A percentile compares a stretch with the other conserved stretches of the same genome.
Evolutionary conservation across 73 alveolate genomes (phyloP).

Genomic region (Paramecium primaurelia): DNA sequence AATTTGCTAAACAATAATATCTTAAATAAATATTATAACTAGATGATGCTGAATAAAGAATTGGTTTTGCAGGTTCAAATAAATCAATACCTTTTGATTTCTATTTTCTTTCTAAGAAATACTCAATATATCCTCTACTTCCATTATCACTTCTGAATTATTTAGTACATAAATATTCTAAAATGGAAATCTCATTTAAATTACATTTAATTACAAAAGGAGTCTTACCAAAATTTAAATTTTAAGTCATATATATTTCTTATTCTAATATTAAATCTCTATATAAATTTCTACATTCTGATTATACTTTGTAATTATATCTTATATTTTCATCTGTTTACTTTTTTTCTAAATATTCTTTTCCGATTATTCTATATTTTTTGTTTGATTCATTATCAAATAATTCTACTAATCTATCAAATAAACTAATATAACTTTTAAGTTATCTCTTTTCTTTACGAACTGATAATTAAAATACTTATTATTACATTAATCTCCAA

Average conservation of each 20-base stretch:
- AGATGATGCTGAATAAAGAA: constrained; percentile 38
- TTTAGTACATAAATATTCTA: not conserved
- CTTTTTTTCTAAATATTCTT: not conserved
- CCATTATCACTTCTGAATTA: not conserved
- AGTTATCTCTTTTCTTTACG: not conserved
- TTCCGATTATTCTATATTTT: not conserved
- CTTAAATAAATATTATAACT: constrained; percentile 35
- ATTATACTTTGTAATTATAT: not conserved
- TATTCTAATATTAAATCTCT: not conserved
- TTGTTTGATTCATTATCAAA: not conserved
- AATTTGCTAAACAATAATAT: constrained; percentile 11
- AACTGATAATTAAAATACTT: constrained; percentile 1
- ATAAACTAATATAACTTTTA: not conserved
- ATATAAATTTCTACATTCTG: not conserved
- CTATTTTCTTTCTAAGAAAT: not conserved
- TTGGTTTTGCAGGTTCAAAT: not conserved
- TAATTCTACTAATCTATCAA: not conserved
- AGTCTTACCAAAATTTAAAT: not conserved
- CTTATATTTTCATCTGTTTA: not conserved
- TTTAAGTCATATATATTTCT: not conserved
- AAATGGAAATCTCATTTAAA: not conserved
- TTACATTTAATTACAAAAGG: not conserved
- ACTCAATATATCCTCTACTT: not conserved
- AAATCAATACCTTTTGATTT: not conserved
- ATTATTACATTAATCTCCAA: not conserved